Evolutionary conservation across 305 asterid species (phyloP), one percentile per base, ranked within the genome.

Genomic region (Fraxinus platypoda): DNA sequence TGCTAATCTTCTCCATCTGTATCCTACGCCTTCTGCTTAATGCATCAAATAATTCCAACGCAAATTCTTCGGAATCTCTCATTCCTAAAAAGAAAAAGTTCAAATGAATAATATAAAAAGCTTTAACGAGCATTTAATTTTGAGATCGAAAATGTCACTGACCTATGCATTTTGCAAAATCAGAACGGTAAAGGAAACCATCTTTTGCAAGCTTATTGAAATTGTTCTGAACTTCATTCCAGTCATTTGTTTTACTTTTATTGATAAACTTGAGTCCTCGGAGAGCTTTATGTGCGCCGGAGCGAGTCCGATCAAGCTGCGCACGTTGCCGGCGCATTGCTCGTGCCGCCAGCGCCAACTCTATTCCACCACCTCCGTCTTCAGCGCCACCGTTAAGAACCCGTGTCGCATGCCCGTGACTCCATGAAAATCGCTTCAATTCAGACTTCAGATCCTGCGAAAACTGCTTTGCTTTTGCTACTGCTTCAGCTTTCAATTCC

Each of bases 81-180:
- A 96, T 96, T 30, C 99, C 98, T 52, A 6, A 17, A 17, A 17
- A 1, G 62, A 52, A 49, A 49, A 15, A 3, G 59, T 49, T 49
- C 59, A 15, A 49, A 43, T 43, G 57, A 13, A 3, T 52, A 17
- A 17, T 17, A 17, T 52, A 52, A 52, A 52, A 52, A 17, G 62
- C 62, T 52, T 17, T 13, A 52, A 52, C 62, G 8, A 17, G 21
- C 62, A 5, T 49, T 49, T 4, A 49, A n/a, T 52, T 52, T 52
- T 52, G 62, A 52, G 80, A 6, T 41, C 37, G 38, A 81, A 46
- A 25, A 17, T 1, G 11, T 25, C 59, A 6, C 74, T 79, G 75
- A 96, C 99, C 99, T 83, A 96, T 96, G 95, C 98, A 96, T 92
- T 94, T 94, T 15, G 98, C 98, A 46, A 96, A 96, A 88, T 94